A percentile compares a stretch with the other conserved stretches of the same genome.
phyloP scores from a whole-genome alignment of 2,329 filamentous ascomycete species.

The Cadophora malorum region DNA sequence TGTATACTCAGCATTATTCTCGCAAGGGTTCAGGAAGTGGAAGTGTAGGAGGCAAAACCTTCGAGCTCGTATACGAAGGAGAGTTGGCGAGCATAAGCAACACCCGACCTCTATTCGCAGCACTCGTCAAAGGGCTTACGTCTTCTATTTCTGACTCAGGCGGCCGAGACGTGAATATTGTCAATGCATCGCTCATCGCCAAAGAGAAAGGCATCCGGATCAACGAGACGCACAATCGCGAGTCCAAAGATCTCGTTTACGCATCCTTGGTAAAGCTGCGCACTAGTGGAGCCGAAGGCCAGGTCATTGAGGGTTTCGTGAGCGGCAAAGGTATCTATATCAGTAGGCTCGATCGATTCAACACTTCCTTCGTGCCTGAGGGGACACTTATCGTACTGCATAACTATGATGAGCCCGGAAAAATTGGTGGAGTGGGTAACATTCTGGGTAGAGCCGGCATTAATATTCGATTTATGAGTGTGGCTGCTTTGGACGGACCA shows the following conservation, averaged over 20 bases:
- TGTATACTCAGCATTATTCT: conserved; percentile 80
- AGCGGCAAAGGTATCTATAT: conserved; percentile 71
- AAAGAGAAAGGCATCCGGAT: conserved; percentile 80
- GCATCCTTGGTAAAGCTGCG: conserved; percentile 74
- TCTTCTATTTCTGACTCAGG: conserved; percentile 71
- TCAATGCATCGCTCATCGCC: conserved; percentile 78
- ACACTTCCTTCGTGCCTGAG: conserved; percentile 73
- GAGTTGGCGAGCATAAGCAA: conserved; percentile 74
- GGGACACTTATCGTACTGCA: conserved; percentile 79
- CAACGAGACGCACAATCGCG: conserved; percentile 72
- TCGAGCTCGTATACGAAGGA: conserved; percentile 80
- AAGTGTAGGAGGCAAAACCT: conserved; percentile 65
- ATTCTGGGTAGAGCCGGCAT: conserved; percentile 72
- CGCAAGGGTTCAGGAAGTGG: conserved; percentile 39
- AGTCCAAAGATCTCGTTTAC: conserved; percentile 67
- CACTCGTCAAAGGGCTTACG: conserved; percentile 78
- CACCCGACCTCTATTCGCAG: conserved; percentile 80
- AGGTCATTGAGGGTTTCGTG: conserved; percentile 69
- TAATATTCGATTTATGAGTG: conserved; percentile 84
- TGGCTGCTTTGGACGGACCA: conserved; percentile 56
- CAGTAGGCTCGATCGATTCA: conserved; percentile 75
- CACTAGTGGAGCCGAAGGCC: conserved; percentile 46
- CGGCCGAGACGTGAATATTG: conserved; percentile 77
- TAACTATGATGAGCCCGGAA: conserved; percentile 82
- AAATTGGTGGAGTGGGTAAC: conserved; percentile 80